Conservation (phyloP, 1,139 yeast species). For the Blastobotrys ciferrii region DNA sequence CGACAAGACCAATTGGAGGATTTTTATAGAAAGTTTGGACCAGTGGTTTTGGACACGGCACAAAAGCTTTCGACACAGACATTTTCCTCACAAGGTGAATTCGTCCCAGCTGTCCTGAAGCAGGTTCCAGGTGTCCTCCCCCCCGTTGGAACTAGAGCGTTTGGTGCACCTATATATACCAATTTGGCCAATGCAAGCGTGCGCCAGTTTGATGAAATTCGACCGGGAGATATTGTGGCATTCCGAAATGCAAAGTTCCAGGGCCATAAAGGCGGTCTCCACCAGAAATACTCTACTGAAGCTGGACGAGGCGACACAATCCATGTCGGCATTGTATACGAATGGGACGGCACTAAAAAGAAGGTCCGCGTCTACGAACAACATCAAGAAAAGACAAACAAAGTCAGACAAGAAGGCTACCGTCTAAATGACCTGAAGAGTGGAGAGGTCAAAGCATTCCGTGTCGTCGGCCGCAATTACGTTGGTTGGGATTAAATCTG, state of each 20-base stretch:
- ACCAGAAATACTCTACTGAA: constrained; percentile 45
- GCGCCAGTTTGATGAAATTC: constrained; percentile 58
- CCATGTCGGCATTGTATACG: constrained; percentile 51
- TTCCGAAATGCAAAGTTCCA: constrained; percentile 72
- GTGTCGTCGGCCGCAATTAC: constrained; percentile 62
- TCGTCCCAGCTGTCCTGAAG: constrained; percentile 36
- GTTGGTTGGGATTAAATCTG: constrained; percentile 55
- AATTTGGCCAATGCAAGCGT: constrained; percentile 60
- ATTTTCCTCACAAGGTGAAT: constrained; percentile 27
- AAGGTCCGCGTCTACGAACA: constrained; percentile 72
- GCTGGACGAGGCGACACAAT: constrained; percentile 46
- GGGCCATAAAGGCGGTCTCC: constrained; percentile 58
- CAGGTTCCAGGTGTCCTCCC: constrained; percentile 46
- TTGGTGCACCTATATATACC: constrained; percentile 69
- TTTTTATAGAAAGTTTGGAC: constrained; percentile 45
- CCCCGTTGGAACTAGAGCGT: constrained; percentile 65
- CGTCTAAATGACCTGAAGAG: constrained; percentile 68
- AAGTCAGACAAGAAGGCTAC: constrained; percentile 59
- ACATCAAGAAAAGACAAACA: constrained; percentile 38
- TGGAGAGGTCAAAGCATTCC: constrained; percentile 77
- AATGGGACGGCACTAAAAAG: constrained; percentile 71
- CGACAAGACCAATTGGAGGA: constrained; percentile 51
- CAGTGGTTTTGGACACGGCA: constrained; percentile 31
- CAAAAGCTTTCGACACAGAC: constrained; percentile 23
- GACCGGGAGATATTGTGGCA: constrained; percentile 81